Percentiles rank a stretch among this genome's conserved stretches.
phyloP scores from a whole-genome alignment of 495 filamentous ascomycete species.

The Hypomontagnella submonticulosa region DNA sequence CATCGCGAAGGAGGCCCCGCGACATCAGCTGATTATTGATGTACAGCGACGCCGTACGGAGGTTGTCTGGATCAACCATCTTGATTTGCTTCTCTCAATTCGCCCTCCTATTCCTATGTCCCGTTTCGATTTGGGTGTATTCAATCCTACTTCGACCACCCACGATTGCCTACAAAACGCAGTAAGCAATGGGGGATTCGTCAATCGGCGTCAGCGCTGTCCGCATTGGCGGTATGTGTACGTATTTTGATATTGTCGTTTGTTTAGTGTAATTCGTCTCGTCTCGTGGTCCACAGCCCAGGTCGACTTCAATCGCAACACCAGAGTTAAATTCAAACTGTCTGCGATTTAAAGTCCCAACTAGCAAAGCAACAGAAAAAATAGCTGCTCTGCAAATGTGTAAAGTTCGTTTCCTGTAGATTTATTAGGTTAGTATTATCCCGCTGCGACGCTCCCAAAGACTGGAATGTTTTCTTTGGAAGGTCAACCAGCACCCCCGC shows the following conservation, averaged over 20 bases:
- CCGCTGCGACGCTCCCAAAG: too few relatives aligned
- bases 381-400: background rate
- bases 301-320: background rate
- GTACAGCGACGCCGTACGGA: constrained; percentile 89
- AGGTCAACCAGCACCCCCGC: too few relatives aligned
- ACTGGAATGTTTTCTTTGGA: too few relatives aligned
- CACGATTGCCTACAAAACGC: background rate
- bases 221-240: constrained; percentile 19
- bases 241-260: background rate
- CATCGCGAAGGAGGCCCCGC: constrained; percentile 86
- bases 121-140: background rate
- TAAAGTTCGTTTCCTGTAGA: too few relatives aligned
- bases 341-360: background rate
- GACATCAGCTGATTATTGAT: constrained; percentile 96
- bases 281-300: constrained; percentile 2
- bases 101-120: background rate
- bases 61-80: constrained; percentile 80
- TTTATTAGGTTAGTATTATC: too few relatives aligned
- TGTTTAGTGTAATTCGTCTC: background rate
- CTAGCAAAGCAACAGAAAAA: background rate
- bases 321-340: background rate
- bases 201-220: constrained; percentile 13
- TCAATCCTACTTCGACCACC: background rate
- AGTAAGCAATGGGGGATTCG: constrained; percentile 12
- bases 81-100: constrained; percentile 18